Evolutionary conservation across 352 stramenopile genomes (phyloP).

Genomic region (Phytophthora palmivora): DNA sequence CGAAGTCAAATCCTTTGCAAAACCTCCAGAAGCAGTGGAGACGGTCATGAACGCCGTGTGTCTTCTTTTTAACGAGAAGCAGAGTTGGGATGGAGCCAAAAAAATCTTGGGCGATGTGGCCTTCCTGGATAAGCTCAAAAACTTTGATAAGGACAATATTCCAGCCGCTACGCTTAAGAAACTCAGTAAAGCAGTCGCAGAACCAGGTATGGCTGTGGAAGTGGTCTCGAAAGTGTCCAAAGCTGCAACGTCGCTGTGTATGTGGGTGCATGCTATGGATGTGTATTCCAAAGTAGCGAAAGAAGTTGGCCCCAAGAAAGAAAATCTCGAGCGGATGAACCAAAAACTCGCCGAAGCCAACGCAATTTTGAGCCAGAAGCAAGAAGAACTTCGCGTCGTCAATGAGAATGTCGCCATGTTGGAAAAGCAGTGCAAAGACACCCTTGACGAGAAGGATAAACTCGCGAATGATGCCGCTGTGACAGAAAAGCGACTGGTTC

Average conservation of each 20-base stretch:
- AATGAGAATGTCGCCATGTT: constrained; percentile 91
- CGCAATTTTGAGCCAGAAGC: constrained; percentile 84
- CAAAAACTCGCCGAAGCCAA: constrained; percentile 91
- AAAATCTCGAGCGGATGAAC: constrained; percentile 93
- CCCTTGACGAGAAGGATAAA: constrained; percentile 92
- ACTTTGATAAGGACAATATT: constrained; percentile 97
- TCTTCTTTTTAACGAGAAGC: constrained; percentile 92
- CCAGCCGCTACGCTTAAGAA: constrained; percentile 89
- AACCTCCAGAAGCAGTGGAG: constrained; percentile 92
- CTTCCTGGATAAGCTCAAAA: constrained; percentile 93
- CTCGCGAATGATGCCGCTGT: constrained; percentile 87
- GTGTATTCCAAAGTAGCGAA: constrained; percentile 96
- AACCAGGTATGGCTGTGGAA: constrained; percentile 91
- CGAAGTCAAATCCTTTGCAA: constrained; percentile 95
- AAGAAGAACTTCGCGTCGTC: constrained; percentile 88
- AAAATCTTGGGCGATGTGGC: constrained; percentile 88
- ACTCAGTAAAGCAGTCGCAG: constrained; percentile 79
- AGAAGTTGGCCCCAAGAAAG: constrained; percentile 93
- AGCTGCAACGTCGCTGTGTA: constrained; percentile 91
- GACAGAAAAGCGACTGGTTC: constrained; percentile 89
- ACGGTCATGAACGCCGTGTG: constrained; percentile 96
- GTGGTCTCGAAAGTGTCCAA: constrained; percentile 94
- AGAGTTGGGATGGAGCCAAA: constrained; percentile 93
- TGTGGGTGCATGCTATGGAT: constrained; percentile 96
- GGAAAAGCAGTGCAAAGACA: constrained; percentile 91